Evolutionary conservation across 371 early-diverging fungal species (phyloP), one percentile per base, ranked within the genome.

Genomic region (Thermomucor indicae-seudaticae): DNA sequence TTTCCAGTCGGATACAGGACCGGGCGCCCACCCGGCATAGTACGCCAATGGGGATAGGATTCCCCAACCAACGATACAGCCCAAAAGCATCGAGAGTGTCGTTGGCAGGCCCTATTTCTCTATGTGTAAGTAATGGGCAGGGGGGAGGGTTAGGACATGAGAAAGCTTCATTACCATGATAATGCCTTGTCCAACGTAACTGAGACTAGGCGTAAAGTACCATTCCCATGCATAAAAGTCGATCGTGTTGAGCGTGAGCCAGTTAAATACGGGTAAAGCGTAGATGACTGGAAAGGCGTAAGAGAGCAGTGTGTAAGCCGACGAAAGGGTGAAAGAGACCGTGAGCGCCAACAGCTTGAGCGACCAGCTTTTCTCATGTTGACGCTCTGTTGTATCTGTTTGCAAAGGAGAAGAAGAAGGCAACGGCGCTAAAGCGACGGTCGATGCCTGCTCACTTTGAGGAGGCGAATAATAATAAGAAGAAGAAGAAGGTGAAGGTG

Each of bases 121-220:
- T 24, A 35, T n/a, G 1, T 19, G 20, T 40, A 24, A 52, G 35
- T 0, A 2, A 38, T 35, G 41, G n/a, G 14, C 28, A 38, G 23
- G 3, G 5, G 27, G 10, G 2, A 49, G 14, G 25, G 11, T 17
- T 16, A 0, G 29, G 2, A 7, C 6, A 5, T 29, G 22, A 49
- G 31, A 0, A 6, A 8, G n/a, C 23, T 3, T 23, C 31, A 1
- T 57, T 65, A 65, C 74, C 91, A 91, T 91, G 57, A 91, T 91
- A 38, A 89, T 83, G 0, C 91, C 91, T 58, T 91, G 91, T 4
- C 91, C 91, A 22, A 87, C 69, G 59, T 89, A 91, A 49, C 86
- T 85, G 23, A 85, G 65, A 27, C 86, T 86, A 0, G 91, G 91
- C 19, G 83, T 83, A 48, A 89, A 76, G 49, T 72, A 84, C 91